These are phyloP conservation scores for Coniochaeta prunicola DNA, from an alignment of 2,329 filamentous ascomycete species.

Conservation along the genomic window DNA sequence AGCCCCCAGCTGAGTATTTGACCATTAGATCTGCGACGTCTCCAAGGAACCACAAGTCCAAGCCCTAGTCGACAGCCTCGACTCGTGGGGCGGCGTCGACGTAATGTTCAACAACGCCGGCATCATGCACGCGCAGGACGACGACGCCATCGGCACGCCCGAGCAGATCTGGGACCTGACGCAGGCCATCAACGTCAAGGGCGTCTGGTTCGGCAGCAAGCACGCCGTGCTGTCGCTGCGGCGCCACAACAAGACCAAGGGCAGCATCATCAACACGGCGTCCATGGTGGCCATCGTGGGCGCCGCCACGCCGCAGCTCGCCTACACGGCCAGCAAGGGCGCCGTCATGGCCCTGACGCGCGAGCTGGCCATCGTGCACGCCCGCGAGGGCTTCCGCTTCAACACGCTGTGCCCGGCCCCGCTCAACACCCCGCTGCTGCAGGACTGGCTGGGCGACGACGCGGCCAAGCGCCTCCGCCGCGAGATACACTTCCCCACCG, in stretches of 20 bases:
- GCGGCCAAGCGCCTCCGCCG: conserved; percentile 70
- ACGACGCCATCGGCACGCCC: conserved; percentile 73
- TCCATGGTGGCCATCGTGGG: conserved; percentile 84
- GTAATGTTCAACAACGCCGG: conserved; percentile 97
- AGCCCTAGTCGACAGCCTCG: conserved; percentile 65
- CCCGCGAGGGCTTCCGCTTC: conserved; percentile 81
- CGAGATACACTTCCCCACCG: conserved; percentile 83
- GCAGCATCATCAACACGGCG: conserved; percentile 86
- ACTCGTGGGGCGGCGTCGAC: conserved; percentile 81
- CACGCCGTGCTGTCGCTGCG: conserved; percentile 79
- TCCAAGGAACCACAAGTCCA: conserved; percentile 77
- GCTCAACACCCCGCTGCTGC: conserved; percentile 83
- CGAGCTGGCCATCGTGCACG: conserved; percentile 87
- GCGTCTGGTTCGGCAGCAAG: conserved; percentile 95
- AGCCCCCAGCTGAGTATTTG: not conserved
- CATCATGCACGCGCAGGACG: conserved; percentile 85
- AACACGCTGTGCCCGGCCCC: conserved; percentile 87
- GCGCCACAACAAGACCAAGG: conserved; percentile 69
- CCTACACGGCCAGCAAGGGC: conserved; percentile 91
- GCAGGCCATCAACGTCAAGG: conserved; percentile 93
- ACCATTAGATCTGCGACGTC: conserved; percentile 56
- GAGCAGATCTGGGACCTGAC: conserved; percentile 93
- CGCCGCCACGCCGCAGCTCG: conserved; percentile 79
- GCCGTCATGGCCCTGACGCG: conserved; percentile 85
- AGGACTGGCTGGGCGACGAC: conserved; percentile 91